Evolutionary conservation across 495 filamentous ascomycete species (phyloP), one percentile per base, ranked within the genome.

Genomic region (Tuber calosporum): DNA sequence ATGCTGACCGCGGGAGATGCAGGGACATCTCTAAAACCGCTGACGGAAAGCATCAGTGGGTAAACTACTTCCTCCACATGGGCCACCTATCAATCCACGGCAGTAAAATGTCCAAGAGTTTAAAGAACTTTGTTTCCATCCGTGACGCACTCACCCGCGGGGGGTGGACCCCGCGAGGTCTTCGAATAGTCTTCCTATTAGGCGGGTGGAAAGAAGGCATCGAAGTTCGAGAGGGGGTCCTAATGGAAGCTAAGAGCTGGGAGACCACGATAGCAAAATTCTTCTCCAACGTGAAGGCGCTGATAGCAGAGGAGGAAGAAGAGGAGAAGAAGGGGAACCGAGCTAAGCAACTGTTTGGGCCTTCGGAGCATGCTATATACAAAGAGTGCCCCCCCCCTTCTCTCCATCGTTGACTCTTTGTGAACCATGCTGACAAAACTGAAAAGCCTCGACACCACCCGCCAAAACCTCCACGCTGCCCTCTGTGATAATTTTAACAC

Each of bases 121-220:
- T 98, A 72, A 98, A 99, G 85, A 99, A 97, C 83, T 99, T 97
- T 82, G 92, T 91, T n/a, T 96, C 95, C 0, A 96, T 99, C 74
- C 87, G 91, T 13, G 91, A 95, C 77, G 93, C 93, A 0, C 85
- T 99, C 0, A 86, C 86, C 9, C 83, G 85, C 5, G 87, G 88
- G n/a, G 90, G 89, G 34, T 97, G 92, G 86, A 97, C 92, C 0
- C 84, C 95, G 0, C 87, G 95, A 53, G 87, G 87, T 37, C 85
- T 98, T 83, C 86, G 95, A 39, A 91, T 97, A 68, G 90, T 95
- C 13, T 97, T 99, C 84, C 82, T 99, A 41, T 87, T 96, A 69
- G 91, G 93, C 66, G 87, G 87, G 13, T 99, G 95, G 95, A 91
- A 92, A 73, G 91, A 97, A 40, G 92, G 93, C 1, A 88, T 97